These are phyloP conservation scores for Metschnikowia kunwiensis DNA, from an alignment of 805 yeast genomes.

Conservation along the genomic window DNA sequence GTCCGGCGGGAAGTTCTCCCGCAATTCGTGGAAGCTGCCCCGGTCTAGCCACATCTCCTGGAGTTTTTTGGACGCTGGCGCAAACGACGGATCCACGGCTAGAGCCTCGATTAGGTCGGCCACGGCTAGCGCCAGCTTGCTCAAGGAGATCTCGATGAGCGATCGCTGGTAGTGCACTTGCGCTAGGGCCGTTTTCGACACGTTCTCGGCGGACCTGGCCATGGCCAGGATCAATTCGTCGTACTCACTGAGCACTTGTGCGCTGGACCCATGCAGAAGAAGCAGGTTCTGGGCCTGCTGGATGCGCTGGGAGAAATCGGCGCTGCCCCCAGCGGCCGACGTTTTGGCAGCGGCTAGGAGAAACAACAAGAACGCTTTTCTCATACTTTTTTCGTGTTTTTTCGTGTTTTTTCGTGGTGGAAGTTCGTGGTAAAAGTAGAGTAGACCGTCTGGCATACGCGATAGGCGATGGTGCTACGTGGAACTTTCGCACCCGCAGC, in stretches of 20 bases:
- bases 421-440: no score
- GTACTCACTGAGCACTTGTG: slow-evolving; percentile 15
- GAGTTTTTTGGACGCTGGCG: slow-evolving; percentile 50
- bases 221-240: slow-evolving; percentile 15
- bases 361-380: not conserved
- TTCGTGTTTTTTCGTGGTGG: no score
- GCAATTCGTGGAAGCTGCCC: slow-evolving; percentile 45
- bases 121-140: slow-evolving; percentile 52
- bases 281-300: slow-evolving; percentile 16
- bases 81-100: slow-evolving; percentile 36
- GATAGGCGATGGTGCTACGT: slow-evolving; percentile 8
- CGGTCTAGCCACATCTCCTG: slow-evolving; percentile 48
- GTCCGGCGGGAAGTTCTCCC: slow-evolving; percentile 9
- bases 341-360: slow-evolving; percentile 1
- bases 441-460: no score
- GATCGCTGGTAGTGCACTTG: slow-evolving; percentile 59
- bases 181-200: slow-evolving; percentile 17
- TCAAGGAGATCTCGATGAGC: slow-evolving; percentile 54
- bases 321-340: not conserved
- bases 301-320: slow-evolving; percentile 9
- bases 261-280: slow-evolving; percentile 15
- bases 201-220: not conserved
- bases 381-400: slow-evolving; percentile 1
- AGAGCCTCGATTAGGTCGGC: slow-evolving; percentile 50
- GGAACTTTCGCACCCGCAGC: slow-evolving; percentile 4